Evolutionary conservation across 2,329 filamentous ascomycete species (phyloP).

Genomic region (Alternaria incomplexa): DNA sequence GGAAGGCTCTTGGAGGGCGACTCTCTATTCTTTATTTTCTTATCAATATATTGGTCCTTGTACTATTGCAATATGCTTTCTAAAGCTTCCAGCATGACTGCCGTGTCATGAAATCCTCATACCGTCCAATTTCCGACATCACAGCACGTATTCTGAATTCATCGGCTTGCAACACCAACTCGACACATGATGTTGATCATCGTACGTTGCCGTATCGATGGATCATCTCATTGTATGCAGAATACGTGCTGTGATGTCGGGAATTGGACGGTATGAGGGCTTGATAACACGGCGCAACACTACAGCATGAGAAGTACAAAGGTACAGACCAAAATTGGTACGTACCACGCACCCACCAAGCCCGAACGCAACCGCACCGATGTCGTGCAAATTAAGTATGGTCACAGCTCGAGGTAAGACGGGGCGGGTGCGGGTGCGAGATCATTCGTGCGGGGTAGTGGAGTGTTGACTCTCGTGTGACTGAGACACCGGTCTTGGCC

Average conservation of each 20-base stretch:
- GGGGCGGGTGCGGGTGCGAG: neutral
- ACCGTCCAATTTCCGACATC: neutral
- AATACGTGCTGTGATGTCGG: neutral
- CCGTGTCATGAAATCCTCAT: neutral
- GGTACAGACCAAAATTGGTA: neutral
- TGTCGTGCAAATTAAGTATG: slow-evolving; percentile 19
- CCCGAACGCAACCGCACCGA: neutral
- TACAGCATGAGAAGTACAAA: neutral
- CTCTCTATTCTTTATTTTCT: neutral
- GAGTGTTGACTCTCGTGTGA: slow-evolving; percentile 8
- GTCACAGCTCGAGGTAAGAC: slow-evolving; percentile 18
- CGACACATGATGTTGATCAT: neutral
- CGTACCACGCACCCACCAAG: neutral
- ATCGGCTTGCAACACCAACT: neutral
- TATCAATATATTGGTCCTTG: neutral
- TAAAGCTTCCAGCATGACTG: neutral
- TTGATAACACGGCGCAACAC: neutral
- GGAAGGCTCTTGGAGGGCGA: neutral
- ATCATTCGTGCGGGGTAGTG: slow-evolving; percentile 7
- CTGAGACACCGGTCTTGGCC: slow-evolving; percentile 2
- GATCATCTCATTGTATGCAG: neutral
- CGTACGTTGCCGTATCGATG: no score
- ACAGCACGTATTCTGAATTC: neutral
- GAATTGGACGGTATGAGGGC: neutral
- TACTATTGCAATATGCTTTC: neutral